These are phyloP conservation scores for Choanephora cucurbitarum DNA, from an alignment of 371 early-diverging fungal genomes.

Conservation along the genomic window DNA sequence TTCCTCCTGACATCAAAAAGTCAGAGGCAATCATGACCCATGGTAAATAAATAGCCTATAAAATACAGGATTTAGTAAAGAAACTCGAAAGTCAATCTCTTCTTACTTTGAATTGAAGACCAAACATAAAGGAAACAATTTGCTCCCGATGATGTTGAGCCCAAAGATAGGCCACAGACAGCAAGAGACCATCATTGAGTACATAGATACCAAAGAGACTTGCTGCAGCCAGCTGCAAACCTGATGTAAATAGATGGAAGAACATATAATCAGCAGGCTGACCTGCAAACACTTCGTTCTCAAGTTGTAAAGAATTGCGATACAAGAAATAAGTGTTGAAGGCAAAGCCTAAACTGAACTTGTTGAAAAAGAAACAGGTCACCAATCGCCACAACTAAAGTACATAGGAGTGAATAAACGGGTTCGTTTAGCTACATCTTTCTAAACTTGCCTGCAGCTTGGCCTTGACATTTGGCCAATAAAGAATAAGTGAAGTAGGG, in stretches of 20 bases:
- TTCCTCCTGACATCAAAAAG: slow-evolving; percentile 38
- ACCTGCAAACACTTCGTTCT: slow-evolving; percentile 67
- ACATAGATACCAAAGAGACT: slow-evolving; percentile 25
- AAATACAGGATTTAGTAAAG: too few species aligned
- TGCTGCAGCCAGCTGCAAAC: slow-evolving; percentile 40
- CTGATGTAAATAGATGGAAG: slow-evolving; percentile 62
- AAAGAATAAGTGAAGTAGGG: slow-evolving; percentile 39
- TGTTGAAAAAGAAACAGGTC: slow-evolving; percentile 66
- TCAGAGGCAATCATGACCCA: slow-evolving; percentile 66
- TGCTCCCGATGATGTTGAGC: slow-evolving; percentile 64
- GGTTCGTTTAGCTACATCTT: too few species aligned
- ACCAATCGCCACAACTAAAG: slow-evolving; percentile 76
- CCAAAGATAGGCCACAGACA: slow-evolving; percentile 81
- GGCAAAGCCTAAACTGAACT: slow-evolving; percentile 58
- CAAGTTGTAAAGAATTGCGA: slow-evolving; percentile 72
- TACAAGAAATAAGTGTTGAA: slow-evolving; percentile 77
- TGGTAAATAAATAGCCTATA: slow-evolving; percentile 68
- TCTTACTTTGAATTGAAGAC: slow-evolving; percentile 82
- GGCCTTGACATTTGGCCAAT: slow-evolving; percentile 36
- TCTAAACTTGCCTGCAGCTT: slow-evolving; percentile 29
- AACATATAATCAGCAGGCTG: slow-evolving; percentile 82
- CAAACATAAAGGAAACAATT: slow-evolving; percentile 80
- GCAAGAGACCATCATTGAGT: slow-evolving; percentile 54
- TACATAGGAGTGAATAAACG: neutral
- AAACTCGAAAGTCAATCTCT: too few species aligned